Evolutionary conservation across 2,329 filamentous ascomycete genomes (phyloP), one percentile per base, ranked within the genome.

Genomic region (Penicillium griseofulvum): DNA sequence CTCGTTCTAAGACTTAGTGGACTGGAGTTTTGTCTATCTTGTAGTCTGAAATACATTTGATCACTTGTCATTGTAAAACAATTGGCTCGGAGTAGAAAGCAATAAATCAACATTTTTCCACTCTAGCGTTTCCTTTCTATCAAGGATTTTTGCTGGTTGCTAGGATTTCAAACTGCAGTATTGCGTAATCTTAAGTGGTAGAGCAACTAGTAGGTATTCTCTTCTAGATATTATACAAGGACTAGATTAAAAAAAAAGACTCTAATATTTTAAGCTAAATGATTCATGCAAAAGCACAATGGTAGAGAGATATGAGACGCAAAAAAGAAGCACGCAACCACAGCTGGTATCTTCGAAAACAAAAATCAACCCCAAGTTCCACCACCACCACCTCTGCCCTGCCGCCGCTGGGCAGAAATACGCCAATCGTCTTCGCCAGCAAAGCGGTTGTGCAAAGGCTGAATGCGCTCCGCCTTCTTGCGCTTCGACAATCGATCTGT

Each of bases 371-470:
- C 94, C 94, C 94, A 99, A 9, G 94, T 99, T 3, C 93, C 93
- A 67, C 93, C 93, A 52, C 90, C 88, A 47, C 91, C 94, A 56
- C 90, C 88, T 63, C 93, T 83, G 5, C 92, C 93, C 46, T 88
- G 88, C 70, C 87, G 88, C 68, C 87, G 86, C 80, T 99, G 94
- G 12, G 93, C 89, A 65, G 87, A 92, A 57, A 99, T 76, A 60
- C 94, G 83, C 94, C 94, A 99, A 71, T 97, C 94, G 70, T 99
- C 93, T 70, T 96, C 92, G 2, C 87, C 88, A 3, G 87, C 88
- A 76, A 90, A 97, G 71, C 92, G 89, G 72, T 97, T 97, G 72
- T 97, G 91, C 75, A 99, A 75, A 41, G 94, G 94, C 79, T 96
- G 90, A 52, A 99, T 97, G 54, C 93, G 83, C 81, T 99, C 94